phyloP scores from a whole-genome alignment of 2,329 filamentous ascomycete genomes.

The Blumeria hordei region DNA sequence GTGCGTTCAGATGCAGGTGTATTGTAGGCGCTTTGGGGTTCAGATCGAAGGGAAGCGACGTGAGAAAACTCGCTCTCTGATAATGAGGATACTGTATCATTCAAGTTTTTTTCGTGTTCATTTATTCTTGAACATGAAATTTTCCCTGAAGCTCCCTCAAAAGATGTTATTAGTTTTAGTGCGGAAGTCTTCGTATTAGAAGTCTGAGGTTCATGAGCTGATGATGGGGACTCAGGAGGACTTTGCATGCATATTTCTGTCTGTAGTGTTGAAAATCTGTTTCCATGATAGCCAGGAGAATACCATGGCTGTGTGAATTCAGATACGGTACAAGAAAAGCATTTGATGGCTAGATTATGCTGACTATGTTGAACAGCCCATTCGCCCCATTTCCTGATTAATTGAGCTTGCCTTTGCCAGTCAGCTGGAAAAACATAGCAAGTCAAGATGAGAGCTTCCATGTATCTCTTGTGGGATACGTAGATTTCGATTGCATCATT shows the following conservation, averaged over 20 bases:
- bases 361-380: slow-evolving; percentile 69
- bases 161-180: slow-evolving; percentile 77
- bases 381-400: slow-evolving; percentile 89
- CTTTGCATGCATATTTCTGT: slow-evolving; percentile 29
- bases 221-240: slow-evolving; percentile 51
- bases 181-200: slow-evolving; percentile 58
- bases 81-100: slow-evolving; percentile 51
- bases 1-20: slow-evolving; percentile 44
- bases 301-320: slow-evolving; percentile 74
- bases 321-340: slow-evolving; percentile 71
- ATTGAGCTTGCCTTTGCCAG: slow-evolving; percentile 73
- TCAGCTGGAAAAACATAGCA: slow-evolving; percentile 63
- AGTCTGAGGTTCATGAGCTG: slow-evolving; percentile 30
- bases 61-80: slow-evolving; percentile 35
- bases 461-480: slow-evolving; percentile 67
- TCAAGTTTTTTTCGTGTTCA: slow-evolving; percentile 44
- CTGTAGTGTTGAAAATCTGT: slow-evolving; percentile 29
- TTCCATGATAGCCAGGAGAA: slow-evolving; percentile 52
- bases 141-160: slow-evolving; percentile 37
- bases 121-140: slow-evolving; percentile 36
- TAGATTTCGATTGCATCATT: slow-evolving; percentile 95
- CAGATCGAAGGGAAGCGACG: slow-evolving; percentile 43
- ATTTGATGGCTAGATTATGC: slow-evolving; percentile 74
- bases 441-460: slow-evolving; percentile 80
- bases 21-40: slow-evolving; percentile 42